Evolutionary conservation across 2,329 filamentous ascomycete genomes (phyloP), one percentile per base, ranked within the genome.

Genomic region (Aphanoascus verrucosus): DNA sequence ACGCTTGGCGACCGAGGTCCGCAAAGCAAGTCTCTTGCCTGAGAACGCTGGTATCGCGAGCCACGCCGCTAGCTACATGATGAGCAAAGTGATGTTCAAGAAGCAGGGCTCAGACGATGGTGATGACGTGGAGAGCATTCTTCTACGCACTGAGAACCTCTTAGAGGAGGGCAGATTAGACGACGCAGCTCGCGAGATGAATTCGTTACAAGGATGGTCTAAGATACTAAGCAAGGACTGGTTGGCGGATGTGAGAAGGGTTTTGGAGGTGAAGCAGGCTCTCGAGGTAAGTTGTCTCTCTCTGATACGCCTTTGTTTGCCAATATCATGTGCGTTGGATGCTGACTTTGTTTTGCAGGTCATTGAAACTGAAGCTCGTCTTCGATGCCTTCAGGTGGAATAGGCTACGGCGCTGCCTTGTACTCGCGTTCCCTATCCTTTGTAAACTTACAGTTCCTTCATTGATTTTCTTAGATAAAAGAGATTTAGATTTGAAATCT

Each of bases 71-170:
- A 93, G 86, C 68, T 85, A 88, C 69, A 77, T 94, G 45, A 76
- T 98, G 63, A 94, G 88, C 76, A 94, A 95, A 74, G 78, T 97
- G 50, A 82, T 97, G 74, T 97, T 98, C 80, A 89, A 88, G 77
- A 97, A 97, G 79, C 83, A 86, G 64, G 87, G 86, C 8, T 76
- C 93, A 45, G 85, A 88, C 0, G 82, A 82, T 20, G 89, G 91
- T 17, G 79, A 88, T 61, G 91, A 97, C 65, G 91, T 97, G 19
- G 93, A 98, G 77, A 94, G 89, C 64, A 84, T 97, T 56, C 79
- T 98, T 45, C 86, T 87, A 2, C 80, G 93, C 58, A 91, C 93
- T 1, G 90, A 98, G 72, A 89, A 84, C 6, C 79, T 88, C 61
- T 78, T 98, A 17, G 90, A 98, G 73, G 88, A 97, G 72, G 93